Conservation (phyloP, 805 yeast species). For the Scheffersomyces amazonensis region DNA sequence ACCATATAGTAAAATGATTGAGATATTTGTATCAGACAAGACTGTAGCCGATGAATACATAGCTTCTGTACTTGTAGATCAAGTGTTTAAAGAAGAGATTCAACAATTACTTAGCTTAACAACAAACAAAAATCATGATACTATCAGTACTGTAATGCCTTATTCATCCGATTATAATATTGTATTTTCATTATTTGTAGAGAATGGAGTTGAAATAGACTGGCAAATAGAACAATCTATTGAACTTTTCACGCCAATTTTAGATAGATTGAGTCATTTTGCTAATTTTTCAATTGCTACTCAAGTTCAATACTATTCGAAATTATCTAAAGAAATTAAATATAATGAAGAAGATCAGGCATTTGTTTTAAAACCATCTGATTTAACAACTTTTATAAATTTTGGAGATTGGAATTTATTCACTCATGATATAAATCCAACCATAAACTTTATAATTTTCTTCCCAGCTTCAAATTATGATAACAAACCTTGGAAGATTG, state of each 20-base stretch:
- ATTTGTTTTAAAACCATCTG: slow-evolving; percentile 42
- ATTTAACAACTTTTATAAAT: slow-evolving; percentile 75
- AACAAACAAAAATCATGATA: neutral
- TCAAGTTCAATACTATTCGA: slow-evolving; percentile 70
- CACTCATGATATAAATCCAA: slow-evolving; percentile 60
- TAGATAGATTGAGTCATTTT: slow-evolving; percentile 48
- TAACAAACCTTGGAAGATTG: slow-evolving; percentile 48
- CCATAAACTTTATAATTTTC: slow-evolving; percentile 68
- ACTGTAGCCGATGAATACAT: slow-evolving; percentile 34
- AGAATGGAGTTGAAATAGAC: slow-evolving; percentile 59
- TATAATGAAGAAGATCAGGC: slow-evolving; percentile 18
- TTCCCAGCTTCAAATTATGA: slow-evolving; percentile 49
- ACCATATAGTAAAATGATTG: slow-evolving; percentile 32
- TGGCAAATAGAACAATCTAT: slow-evolving; percentile 73
- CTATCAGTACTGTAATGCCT: slow-evolving; percentile 38
- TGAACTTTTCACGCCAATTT: slow-evolving; percentile 52
- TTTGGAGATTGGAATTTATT: slow-evolving; percentile 78
- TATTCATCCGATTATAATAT: slow-evolving; percentile 69
- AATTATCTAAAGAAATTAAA: slow-evolving; percentile 24
- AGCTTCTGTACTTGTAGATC: slow-evolving; percentile 31
- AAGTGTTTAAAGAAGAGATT: slow-evolving; percentile 40
- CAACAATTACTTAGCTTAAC: slow-evolving; percentile 19
- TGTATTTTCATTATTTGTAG: slow-evolving; percentile 72
- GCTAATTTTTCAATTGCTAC: slow-evolving; percentile 76
- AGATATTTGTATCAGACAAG: slow-evolving; percentile 24